These are phyloP conservation scores for Pelargonium citronellum DNA, from an alignment of 441 rosid genomes.

Conservation along the genomic window DNA sequence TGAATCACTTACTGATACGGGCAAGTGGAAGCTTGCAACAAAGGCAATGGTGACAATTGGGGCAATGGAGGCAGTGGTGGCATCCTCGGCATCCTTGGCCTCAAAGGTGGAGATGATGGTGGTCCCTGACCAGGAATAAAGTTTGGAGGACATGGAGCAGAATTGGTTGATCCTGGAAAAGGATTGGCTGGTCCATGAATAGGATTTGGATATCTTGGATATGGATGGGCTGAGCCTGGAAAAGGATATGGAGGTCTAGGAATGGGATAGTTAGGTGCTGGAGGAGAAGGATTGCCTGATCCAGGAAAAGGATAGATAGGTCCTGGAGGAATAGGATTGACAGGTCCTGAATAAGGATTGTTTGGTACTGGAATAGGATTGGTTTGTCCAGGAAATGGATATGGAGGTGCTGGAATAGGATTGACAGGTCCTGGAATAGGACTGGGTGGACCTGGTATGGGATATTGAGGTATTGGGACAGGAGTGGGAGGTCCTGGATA, in stretches of 20 bases:
- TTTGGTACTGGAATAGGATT: constrained; percentile 12
- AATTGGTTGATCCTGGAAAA: background rate
- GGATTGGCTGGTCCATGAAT: background rate
- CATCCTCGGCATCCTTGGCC: constrained; percentile 38
- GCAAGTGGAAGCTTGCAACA: constrained; percentile 67
- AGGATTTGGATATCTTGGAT: background rate
- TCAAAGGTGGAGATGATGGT: constrained; percentile 29
- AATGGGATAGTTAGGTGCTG: constrained; percentile 16
- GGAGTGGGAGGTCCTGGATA: constrained; percentile 21
- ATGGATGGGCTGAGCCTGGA: background rate
- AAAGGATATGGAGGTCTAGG: constrained; percentile 8
- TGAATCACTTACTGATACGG: constrained; percentile 55
- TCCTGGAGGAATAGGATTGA: constrained; percentile 11
- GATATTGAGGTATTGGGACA: constrained; percentile 10
- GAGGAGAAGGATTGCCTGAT: background rate
- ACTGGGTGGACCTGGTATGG: constrained; percentile 5
- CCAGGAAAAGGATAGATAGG: constrained; percentile 19
- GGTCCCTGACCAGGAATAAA: background rate
- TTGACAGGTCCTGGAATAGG: constrained; percentile 12
- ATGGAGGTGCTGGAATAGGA: background rate
- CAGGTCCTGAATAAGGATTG: constrained; percentile 8
- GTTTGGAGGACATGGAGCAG: background rate
- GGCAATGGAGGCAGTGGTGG: constrained; percentile 45
- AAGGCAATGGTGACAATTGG: constrained; percentile 35
- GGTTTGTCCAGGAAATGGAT: constrained; percentile 7